Evolutionary conservation across 2,329 filamentous ascomycete species (phyloP).

Genomic region (Aspergillus pseudotamarii): DNA sequence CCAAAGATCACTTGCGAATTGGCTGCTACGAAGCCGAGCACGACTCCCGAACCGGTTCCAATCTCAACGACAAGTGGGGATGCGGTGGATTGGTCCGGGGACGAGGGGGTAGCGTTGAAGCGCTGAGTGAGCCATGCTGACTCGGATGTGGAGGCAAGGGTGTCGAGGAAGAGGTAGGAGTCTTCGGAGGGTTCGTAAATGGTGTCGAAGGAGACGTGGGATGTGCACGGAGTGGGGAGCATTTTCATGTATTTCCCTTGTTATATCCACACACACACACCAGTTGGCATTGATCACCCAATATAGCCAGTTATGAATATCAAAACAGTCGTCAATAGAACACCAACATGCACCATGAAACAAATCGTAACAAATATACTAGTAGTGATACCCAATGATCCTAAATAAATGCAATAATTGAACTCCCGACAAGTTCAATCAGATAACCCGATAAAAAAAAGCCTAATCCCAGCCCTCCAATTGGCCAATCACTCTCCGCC

Average conservation of each 20-base stretch:
- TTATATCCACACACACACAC: not conserved
- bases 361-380: not conserved
- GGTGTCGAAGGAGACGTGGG: slow-evolving; percentile 83
- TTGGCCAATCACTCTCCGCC: slow-evolving; percentile 9
- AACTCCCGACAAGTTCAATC: not conserved
- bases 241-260: slow-evolving; percentile 39
- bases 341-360: not conserved
- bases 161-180: slow-evolving; percentile 91
- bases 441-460: not conserved
- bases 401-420: not conserved
- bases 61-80: slow-evolving; percentile 76
- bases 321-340: not conserved
- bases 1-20: slow-evolving; percentile 75
- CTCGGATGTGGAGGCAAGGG: slow-evolving; percentile 73
- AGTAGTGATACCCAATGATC: not conserved
- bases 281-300: not conserved
- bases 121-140: slow-evolving; percentile 66
- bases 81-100: not conserved
- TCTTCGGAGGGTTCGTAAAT: slow-evolving; percentile 97
- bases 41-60: slow-evolving; percentile 88
- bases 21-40: slow-evolving; percentile 84
- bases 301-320: not conserved
- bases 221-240: slow-evolving; percentile 92
- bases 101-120: slow-evolving; percentile 51
- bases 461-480: not conserved